These are phyloP conservation scores for Prunus davidiana DNA, from an alignment of 306 rosid genomes.

Conservation along the genomic window DNA sequence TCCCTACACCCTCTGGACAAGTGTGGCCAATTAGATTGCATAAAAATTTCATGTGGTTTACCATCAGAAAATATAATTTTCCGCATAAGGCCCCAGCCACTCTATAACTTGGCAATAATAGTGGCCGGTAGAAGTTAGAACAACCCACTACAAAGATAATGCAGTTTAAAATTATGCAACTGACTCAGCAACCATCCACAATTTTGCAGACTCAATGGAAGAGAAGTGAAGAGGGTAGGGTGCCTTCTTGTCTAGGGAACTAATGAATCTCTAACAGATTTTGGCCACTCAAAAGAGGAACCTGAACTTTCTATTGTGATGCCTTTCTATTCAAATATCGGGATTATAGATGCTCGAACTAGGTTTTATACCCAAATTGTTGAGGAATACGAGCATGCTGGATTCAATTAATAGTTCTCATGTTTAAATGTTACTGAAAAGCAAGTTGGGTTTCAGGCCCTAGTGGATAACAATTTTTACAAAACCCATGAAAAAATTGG, in stretches of 20 bases:
- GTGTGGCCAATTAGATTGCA: neutral
- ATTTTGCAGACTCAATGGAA: neutral
- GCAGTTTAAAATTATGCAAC: neutral
- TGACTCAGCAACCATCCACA: neutral
- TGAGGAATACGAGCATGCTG: neutral
- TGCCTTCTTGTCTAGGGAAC: neutral
- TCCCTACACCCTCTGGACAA: neutral
- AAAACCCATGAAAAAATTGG: neutral
- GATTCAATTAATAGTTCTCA: neutral
- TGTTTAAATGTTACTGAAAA: neutral
- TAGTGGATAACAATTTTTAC: neutral
- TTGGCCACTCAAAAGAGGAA: constrained; percentile 1
- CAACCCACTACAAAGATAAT: neutral
- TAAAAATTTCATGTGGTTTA: neutral
- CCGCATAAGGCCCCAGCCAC: neutral
- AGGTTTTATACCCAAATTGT: neutral
- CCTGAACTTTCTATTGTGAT: neutral
- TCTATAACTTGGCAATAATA: neutral
- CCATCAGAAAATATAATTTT: neutral
- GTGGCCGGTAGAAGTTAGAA: neutral
- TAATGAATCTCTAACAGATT: neutral
- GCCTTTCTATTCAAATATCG: neutral
- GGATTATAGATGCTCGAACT: neutral
- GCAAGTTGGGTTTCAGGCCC: neutral
- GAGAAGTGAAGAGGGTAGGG: neutral